Evolutionary conservation across 2,329 filamentous ascomycete species (phyloP).

Genomic region (Davidsoniella neocaledoniae): DNA sequence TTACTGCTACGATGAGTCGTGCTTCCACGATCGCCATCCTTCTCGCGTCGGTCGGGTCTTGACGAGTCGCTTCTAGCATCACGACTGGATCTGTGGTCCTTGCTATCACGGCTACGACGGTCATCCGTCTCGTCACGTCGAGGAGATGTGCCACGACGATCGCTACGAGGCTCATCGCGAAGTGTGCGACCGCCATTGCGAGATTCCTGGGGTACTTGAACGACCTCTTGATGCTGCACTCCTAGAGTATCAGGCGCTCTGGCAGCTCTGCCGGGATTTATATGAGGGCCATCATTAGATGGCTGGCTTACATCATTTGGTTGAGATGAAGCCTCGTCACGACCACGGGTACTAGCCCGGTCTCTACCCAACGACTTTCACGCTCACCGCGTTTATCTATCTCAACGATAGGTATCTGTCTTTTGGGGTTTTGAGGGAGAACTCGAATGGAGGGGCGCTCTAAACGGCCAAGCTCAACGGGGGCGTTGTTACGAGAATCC

Average conservation of each 20-base stretch:
- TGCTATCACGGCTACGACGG: conserved; percentile 14
- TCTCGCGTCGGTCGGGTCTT: conserved; percentile 24
- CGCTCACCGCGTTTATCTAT: conserved; percentile 10
- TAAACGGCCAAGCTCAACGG: conserved; percentile 8
- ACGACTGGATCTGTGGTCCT: conserved; percentile 17
- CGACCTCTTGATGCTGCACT: conserved; percentile 3
- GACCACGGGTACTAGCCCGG: conserved; percentile 14
- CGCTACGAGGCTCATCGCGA: conserved; percentile 7
- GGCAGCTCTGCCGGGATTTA: conserved; percentile 39
- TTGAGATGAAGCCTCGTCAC: conserved; percentile 17
- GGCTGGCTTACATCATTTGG: conserved; percentile 18
- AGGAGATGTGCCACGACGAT: conserved; percentile 7
- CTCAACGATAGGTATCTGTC: conserved; percentile 19
- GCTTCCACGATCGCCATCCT: conserved; percentile 22
- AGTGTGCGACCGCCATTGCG: background rate
- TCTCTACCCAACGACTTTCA: conserved; percentile 15
- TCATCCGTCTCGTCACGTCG: conserved; percentile 9
- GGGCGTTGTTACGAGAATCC: conserved; percentile 5
- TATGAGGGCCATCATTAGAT: conserved; percentile 26
- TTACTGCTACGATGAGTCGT: conserved; percentile 14
- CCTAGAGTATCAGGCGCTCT: conserved; percentile 31
- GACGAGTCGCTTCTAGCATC: conserved; percentile 31
- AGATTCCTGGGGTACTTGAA: background rate
- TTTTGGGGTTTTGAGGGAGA: conserved; percentile 31
- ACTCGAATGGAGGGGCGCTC: conserved; percentile 17